A percentile compares a stretch with the other conserved stretches of the same genome.
Evolutionary conservation across 176 grass and related monocot species (phyloP).

Genomic region (Urochloa ruziziensis): DNA sequence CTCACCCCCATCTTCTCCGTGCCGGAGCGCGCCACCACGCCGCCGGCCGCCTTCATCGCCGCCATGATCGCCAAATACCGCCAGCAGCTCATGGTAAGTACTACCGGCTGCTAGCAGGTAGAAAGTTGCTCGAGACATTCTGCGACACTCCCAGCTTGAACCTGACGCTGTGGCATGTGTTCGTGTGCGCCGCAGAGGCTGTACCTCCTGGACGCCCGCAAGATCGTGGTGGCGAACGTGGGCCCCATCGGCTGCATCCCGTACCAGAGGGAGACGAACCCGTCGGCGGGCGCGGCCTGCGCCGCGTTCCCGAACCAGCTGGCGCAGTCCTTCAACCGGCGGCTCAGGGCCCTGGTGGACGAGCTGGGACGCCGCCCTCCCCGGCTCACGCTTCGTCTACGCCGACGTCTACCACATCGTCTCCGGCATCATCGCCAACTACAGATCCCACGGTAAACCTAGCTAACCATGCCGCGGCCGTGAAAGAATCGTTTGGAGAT

Average conservation of each 20-base stretch:
- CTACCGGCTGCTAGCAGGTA: too few relatives aligned
- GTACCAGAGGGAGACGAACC: slow-evolving; percentile 62
- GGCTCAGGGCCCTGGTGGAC: slow-evolving; percentile 45
- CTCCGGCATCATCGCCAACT: slow-evolving; percentile 60
- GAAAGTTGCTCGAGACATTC: too few relatives aligned
- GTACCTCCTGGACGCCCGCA: slow-evolving; percentile 70
- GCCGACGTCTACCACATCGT: slow-evolving; percentile 73
- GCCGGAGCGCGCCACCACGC: slow-evolving; percentile 41
- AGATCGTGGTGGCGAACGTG: slow-evolving; percentile 74
- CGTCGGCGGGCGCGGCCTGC: slow-evolving; percentile 43
- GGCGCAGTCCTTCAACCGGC: slow-evolving; percentile 62
- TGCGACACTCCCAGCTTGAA: too few relatives aligned
- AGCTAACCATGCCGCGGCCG: not conserved
- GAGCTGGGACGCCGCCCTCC: slow-evolving; percentile 54
- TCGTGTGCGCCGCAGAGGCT: slow-evolving; percentile 59
- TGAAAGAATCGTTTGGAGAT: not conserved
- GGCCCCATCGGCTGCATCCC: slow-evolving; percentile 90
- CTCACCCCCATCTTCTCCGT: slow-evolving; percentile 56
- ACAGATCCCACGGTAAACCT: slow-evolving; percentile 52
- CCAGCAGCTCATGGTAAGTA: slow-evolving; percentile 62
- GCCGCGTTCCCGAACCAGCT: slow-evolving; percentile 60
- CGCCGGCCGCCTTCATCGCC: slow-evolving; percentile 50
- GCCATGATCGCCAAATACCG: slow-evolving; percentile 58
- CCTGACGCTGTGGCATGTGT: too few relatives aligned
- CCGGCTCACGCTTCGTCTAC: slow-evolving; percentile 66